A percentile compares a stretch with the other conserved stretches of the same genome.
Conservation (phyloP, 345 rosid genomes). For the Tarenaya hassleriana region DNA sequence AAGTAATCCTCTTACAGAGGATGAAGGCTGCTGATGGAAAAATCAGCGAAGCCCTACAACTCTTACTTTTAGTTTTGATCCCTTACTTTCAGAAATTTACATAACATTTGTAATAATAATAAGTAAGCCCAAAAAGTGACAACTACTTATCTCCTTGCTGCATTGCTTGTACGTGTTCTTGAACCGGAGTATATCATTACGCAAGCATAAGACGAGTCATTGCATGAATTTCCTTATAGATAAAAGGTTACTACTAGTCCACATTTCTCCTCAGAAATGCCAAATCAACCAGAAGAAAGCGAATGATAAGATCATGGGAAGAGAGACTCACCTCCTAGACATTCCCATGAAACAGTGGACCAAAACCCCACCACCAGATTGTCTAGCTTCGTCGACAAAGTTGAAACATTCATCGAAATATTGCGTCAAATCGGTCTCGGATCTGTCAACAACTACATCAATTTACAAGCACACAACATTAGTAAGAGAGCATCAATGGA, state of each 20-base stretch:
- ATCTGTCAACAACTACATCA: conserved; percentile 51
- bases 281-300: neutral
- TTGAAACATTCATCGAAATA: conserved; percentile 60
- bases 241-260: neutral
- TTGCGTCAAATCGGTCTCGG: conserved; percentile 43
- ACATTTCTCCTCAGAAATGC: neutral
- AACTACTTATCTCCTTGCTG: no score
- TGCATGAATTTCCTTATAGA: neutral
- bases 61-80: no score
- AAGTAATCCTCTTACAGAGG: no score
- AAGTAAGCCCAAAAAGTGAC: no score
- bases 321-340: conserved; percentile 58
- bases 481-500: neutral
- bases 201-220: neutral
- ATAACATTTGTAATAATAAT: no score
- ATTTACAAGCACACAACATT: neutral
- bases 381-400: conserved; percentile 64
- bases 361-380: conserved; percentile 61
- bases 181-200: neutral
- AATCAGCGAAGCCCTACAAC: no score
- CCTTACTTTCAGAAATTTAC: no score
- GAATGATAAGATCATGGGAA: neutral
- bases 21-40: no score
- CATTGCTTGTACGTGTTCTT: no score
- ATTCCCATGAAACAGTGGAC: conserved; percentile 74